Evolutionary conservation across 495 filamentous ascomycete genomes (phyloP).

Genomic region (Paragyromitra xinjiangensis): DNA sequence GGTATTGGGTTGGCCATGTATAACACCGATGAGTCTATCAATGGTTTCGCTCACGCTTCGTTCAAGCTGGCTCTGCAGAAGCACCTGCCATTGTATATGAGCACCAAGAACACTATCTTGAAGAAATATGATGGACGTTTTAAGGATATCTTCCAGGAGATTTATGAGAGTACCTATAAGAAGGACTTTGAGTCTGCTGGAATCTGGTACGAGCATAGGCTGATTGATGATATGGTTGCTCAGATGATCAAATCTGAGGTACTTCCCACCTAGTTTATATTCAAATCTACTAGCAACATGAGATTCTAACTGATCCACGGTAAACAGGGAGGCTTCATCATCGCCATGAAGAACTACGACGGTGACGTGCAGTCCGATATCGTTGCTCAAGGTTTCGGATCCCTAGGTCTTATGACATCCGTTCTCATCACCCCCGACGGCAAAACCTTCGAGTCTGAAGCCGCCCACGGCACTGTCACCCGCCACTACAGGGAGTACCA

Average conservation of each 20-base stretch:
- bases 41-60: constrained; percentile 90
- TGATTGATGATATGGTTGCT: constrained; percentile 99
- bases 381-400: constrained; percentile 97
- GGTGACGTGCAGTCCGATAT: constrained; percentile 99
- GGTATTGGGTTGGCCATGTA: constrained; percentile 94
- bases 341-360: constrained; percentile 99
- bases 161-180: constrained; percentile 88
- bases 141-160: constrained; percentile 99
- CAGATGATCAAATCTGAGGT: constrained; percentile 95
- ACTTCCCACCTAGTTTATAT: neutral
- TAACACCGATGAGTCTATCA: constrained; percentile 95
- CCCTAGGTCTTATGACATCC: constrained; percentile 97
- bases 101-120: constrained; percentile 99
- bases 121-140: constrained; percentile 98
- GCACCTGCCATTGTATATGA: constrained; percentile 92
- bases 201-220: constrained; percentile 99
- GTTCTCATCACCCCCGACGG: constrained; percentile 95
- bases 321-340: constrained; percentile 78
- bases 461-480: constrained; percentile 97
- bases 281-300: too few relatives aligned
- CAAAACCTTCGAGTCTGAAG: constrained; percentile 95
- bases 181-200: constrained; percentile 84
- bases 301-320: neutral
- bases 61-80: constrained; percentile 95
- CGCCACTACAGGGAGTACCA: constrained; percentile 99